Evolutionary conservation across 208 protist species (phyloP).

Genomic region (Crithidia bombi): DNA sequence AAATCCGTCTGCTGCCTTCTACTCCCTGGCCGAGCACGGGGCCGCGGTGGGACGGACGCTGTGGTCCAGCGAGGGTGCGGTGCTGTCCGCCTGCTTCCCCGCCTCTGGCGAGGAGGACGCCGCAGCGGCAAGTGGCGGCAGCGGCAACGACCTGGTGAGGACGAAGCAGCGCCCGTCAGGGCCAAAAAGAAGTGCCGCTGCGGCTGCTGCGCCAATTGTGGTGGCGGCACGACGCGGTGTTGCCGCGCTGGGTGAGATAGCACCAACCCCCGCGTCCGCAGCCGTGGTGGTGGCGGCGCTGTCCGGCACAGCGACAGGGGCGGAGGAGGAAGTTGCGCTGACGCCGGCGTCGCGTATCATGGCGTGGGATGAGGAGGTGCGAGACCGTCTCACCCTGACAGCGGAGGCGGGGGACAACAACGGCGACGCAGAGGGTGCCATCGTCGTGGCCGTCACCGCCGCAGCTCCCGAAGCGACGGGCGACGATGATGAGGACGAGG

Average conservation of each 20-base stretch:
- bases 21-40: conserved; percentile 14
- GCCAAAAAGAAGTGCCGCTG: no score
- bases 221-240: no score
- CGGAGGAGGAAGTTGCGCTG: background rate
- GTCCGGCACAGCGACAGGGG: background rate
- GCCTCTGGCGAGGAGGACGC: background rate
- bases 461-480: background rate
- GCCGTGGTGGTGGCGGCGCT: background rate
- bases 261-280: no score
- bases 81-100: conserved; percentile 4
- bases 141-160: background rate
- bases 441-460: background rate
- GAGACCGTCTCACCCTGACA: background rate
- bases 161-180: background rate
- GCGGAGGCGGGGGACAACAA: background rate
- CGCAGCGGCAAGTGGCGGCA: no score
- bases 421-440: no score
- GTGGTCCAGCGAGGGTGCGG: conserved; percentile 6
- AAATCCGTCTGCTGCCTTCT: conserved; percentile 7
- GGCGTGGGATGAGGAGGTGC: conserved; percentile 21
- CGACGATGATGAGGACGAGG: background rate
- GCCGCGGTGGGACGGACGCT: background rate
- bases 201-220: background rate
- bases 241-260: no score
- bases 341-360: conserved; percentile 14